phyloP scores from a whole-genome alignment of 257 asterid species.

The Plectranthus barbatus region DNA sequence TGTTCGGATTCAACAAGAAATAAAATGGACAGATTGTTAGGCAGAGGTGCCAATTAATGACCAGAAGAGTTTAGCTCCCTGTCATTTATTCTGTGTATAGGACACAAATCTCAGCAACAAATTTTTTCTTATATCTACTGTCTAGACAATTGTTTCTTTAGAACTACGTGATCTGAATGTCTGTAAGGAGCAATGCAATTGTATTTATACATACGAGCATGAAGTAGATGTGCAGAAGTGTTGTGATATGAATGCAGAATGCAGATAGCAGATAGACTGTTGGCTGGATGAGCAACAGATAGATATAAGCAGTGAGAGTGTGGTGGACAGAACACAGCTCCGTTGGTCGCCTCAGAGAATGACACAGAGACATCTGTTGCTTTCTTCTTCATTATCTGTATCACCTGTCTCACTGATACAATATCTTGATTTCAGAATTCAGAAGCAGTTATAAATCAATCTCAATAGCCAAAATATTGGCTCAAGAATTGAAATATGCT shows the following conservation, averaged over 20 bases:
- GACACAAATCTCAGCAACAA: too few species aligned
- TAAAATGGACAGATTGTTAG: background rate
- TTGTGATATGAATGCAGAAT: background rate
- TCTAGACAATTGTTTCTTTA: conserved; percentile 6
- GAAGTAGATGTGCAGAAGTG: background rate
- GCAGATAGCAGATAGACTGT: conserved; percentile 10
- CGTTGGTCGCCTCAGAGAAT: conserved; percentile 43
- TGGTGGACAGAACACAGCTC: background rate
- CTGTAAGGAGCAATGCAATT: background rate
- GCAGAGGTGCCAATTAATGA: background rate
- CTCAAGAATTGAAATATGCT: too few species aligned
- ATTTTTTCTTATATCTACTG: background rate
- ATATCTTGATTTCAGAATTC: background rate
- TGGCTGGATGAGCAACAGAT: background rate
- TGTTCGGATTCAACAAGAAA: conserved; percentile 54
- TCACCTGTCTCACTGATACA: conserved; percentile 55
- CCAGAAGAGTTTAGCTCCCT: background rate
- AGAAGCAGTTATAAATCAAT: background rate
- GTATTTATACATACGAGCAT: background rate
- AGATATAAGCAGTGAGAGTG: background rate
- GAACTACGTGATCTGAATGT: background rate
- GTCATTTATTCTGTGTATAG: background rate
- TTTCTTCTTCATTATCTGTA: conserved; percentile 52
- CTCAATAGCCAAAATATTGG: background rate
- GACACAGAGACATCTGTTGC: conserved; percentile 52